These are phyloP conservation scores for Mortierella sp. DNA, from an alignment of 371 early-diverging fungal genomes.

Conservation along the genomic window DNA sequence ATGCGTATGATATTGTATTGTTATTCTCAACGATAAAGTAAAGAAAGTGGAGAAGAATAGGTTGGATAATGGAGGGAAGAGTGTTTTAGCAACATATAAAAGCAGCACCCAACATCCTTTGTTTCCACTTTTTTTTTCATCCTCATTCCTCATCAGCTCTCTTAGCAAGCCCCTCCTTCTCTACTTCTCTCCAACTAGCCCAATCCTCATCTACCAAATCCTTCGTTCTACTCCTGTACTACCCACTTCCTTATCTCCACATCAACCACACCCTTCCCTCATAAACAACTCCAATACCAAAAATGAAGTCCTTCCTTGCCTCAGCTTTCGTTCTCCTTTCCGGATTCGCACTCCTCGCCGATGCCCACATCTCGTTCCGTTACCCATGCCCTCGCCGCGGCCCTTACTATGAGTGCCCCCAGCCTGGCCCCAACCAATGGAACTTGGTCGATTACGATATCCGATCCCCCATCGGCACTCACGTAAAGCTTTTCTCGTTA, in stretches of 20 bases:
- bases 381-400: constrained; percentile 57
- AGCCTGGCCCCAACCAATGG: constrained; percentile 38
- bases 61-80: not conserved
- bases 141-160: not conserved
- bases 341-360: constrained; percentile 39
- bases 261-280: not conserved
- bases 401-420: constrained; percentile 48
- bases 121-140: constrained; percentile 1
- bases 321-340: constrained; percentile 37
- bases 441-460: constrained; percentile 45
- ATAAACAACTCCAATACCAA: not conserved
- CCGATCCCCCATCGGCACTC: constrained; percentile 43
- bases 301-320: constrained; percentile 48
- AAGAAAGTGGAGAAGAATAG: not conserved
- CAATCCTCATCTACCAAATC: not conserved
- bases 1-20: not conserved
- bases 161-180: not conserved
- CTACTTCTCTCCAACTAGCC: not conserved
- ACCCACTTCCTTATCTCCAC: not conserved
- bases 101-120: not conserved
- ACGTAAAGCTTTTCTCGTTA: constrained; percentile 26
- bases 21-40: not conserved
- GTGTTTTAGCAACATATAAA: not conserved
- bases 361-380: constrained; percentile 55
- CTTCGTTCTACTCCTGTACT: not conserved